Evolutionary conservation across 768 basidiomycete species (phyloP).

Genomic region (Paxillus involutus): DNA sequence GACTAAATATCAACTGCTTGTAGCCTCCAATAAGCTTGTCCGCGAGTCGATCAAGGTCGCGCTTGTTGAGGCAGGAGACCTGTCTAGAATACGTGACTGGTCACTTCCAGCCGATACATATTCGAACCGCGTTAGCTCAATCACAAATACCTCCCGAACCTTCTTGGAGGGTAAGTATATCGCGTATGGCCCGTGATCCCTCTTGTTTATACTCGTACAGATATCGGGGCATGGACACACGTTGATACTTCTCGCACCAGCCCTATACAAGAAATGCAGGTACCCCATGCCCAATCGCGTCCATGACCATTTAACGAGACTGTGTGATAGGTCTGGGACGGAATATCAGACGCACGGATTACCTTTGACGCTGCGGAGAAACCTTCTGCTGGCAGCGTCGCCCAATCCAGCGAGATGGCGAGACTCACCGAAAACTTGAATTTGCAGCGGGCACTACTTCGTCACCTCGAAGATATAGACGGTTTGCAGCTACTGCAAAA

Average conservation of each 20-base stretch:
- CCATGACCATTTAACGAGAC: not conserved
- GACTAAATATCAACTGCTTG: not conserved
- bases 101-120: slow-evolving; percentile 48
- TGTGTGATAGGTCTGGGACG: slow-evolving; percentile 81
- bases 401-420: slow-evolving; percentile 58
- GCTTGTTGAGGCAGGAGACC: slow-evolving; percentile 80
- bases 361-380: slow-evolving; percentile 59
- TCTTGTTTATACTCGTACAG: slow-evolving; percentile 37
- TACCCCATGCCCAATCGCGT: slow-evolving; percentile 24
- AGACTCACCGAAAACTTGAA: slow-evolving; percentile 91
- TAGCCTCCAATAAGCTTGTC: slow-evolving; percentile 55
- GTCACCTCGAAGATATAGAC: slow-evolving; percentile 51
- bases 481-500: slow-evolving; percentile 68
- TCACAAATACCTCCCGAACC: slow-evolving; percentile 69
- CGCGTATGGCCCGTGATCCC: not conserved
- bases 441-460: slow-evolving; percentile 81
- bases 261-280: slow-evolving; percentile 86
- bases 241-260: slow-evolving; percentile 68
- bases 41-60: slow-evolving; percentile 60
- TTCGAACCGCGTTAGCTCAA: slow-evolving; percentile 85
- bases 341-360: slow-evolving; percentile 77
- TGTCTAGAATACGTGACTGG: slow-evolving; percentile 73
- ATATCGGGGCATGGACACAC: slow-evolving; percentile 81
- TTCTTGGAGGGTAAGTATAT: slow-evolving; percentile 60
- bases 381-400: slow-evolving; percentile 24